Base-by-base conservation (phyloP, 352 stramenopile species). In the Pythium phragmiticola region DNA sequence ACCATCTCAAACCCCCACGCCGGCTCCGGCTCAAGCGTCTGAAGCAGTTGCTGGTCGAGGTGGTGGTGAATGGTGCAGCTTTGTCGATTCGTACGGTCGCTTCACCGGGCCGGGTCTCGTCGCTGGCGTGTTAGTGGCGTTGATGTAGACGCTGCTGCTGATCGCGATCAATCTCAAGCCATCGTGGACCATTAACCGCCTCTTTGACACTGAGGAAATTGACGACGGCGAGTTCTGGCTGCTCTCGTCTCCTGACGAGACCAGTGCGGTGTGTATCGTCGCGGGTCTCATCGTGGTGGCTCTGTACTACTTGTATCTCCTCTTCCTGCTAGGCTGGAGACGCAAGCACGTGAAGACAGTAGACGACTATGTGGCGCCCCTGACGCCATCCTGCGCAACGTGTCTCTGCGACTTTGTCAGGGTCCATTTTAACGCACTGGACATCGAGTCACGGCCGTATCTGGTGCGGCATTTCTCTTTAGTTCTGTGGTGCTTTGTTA, bases 201-300 rank as follows among this genome's bases (percentile, higher is more conserved):
- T 69, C 7, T 65, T 69, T 26, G 28, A 17, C 34, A 65, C 56
- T 6, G 19, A 50, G 8, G 30, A 19, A 1, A 51, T 65, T 13
- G 63, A 69, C 37, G 63, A 65, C 17, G 63, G 63, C 30, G 51
- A 65, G 13, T 57, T 65, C 19, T 69, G 63, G 63, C 49, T 69
- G 33, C 34, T 68, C 9, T 12, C 30, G 1, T 47, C 52, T 1
- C 49, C 58, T 2, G 23, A 17, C 9, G 36, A 17, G 28, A 33
- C 36, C 0, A 19, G 6, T 9, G 7, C 50, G n/a, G 52, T 43
- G 14, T 59, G 57, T 17, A 37, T 63, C 0, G 47, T 57, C 46
- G 47, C 61, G 2, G 7, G 23, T 13, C 54, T 68, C 14, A 47
- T 41, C 0, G 3, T 47, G 17, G 19, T 57, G 7, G 54, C 36